A percentile compares a stretch with the other conserved stretches of the same genome.
Evolutionary conservation across 345 rosid species (phyloP).

Genomic region (Linum trigynum): DNA sequence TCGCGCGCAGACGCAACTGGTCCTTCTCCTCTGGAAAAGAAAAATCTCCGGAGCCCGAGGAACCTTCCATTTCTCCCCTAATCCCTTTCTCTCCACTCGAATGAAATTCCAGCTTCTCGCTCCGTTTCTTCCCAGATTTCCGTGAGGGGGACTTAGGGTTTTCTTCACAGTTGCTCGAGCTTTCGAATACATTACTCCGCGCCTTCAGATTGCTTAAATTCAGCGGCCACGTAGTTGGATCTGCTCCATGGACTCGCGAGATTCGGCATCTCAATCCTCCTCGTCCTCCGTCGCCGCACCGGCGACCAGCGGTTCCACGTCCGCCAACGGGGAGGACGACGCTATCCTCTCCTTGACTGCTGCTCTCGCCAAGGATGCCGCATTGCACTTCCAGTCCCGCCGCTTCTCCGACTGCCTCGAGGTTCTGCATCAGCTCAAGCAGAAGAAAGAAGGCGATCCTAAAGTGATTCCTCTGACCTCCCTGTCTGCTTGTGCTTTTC

Average conservation of each 20-base stretch:
- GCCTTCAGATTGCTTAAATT: no score
- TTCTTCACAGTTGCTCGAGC: neutral
- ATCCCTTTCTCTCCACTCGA: neutral
- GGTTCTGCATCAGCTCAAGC: conserved; percentile 51
- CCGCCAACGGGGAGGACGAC: conserved; percentile 15
- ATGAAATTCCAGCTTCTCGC: neutral
- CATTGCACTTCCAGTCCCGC: conserved; percentile 57
- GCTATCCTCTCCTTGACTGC: conserved; percentile 16
- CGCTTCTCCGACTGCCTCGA: conserved; percentile 66
- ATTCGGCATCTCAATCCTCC: conserved; percentile 15
- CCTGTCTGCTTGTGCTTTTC: neutral
- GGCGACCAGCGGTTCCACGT: neutral
- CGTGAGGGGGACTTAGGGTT: neutral
- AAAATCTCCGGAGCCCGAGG: neutral
- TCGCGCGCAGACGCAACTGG: neutral
- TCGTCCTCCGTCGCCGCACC: neutral
- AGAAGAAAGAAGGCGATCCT: conserved; percentile 62
- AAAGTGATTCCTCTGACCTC: conserved; percentile 36
- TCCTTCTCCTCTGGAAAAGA: neutral
- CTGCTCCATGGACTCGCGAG: conserved; percentile 25
- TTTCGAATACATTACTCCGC: no score
- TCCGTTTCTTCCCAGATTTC: neutral
- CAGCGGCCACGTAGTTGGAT: conserved; percentile 8
- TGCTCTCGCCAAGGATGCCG: conserved; percentile 71
- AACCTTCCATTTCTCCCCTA: neutral